These are phyloP conservation scores for Talaromyces proteolyticus DNA, from an alignment of 495 filamentous ascomycete genomes.

Conservation along the genomic window DNA sequence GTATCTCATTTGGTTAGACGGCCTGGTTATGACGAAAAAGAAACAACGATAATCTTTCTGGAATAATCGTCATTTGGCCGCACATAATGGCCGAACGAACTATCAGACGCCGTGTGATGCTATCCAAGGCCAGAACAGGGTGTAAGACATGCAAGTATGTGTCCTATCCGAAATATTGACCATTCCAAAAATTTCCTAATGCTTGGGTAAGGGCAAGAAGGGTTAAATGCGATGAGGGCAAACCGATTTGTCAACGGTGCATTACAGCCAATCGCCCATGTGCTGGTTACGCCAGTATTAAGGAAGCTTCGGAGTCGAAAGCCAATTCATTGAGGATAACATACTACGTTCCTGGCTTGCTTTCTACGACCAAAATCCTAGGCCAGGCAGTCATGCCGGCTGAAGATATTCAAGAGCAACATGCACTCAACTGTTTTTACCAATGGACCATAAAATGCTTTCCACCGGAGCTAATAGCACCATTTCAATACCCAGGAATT, in stretches of 20 bases:
- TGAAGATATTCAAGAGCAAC: neutral
- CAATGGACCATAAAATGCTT: neutral
- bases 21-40: no score
- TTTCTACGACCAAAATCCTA: no score
- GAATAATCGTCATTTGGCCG: no score
- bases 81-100: neutral
- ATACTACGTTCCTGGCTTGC: neutral
- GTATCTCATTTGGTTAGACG: no score
- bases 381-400: no score
- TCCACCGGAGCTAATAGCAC: constrained; percentile 1
- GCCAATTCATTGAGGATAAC: neutral
- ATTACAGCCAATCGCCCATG: neutral
- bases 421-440: constrained; percentile 2
- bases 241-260: constrained; percentile 13
- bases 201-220: constrained; percentile 11
- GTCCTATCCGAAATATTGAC: neutral
- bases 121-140: constrained; percentile 20
- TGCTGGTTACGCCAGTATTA: neutral
- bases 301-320: neutral
- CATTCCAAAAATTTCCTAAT: neutral
- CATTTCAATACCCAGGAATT: neutral
- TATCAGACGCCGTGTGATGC: neutral
- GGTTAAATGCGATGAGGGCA: constrained; percentile 27
- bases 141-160: constrained; percentile 26
- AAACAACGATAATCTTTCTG: neutral